These are phyloP conservation scores for Lipomyces spencermartinsiae DNA, from an alignment of 805 yeast species.

Conservation along the genomic window DNA sequence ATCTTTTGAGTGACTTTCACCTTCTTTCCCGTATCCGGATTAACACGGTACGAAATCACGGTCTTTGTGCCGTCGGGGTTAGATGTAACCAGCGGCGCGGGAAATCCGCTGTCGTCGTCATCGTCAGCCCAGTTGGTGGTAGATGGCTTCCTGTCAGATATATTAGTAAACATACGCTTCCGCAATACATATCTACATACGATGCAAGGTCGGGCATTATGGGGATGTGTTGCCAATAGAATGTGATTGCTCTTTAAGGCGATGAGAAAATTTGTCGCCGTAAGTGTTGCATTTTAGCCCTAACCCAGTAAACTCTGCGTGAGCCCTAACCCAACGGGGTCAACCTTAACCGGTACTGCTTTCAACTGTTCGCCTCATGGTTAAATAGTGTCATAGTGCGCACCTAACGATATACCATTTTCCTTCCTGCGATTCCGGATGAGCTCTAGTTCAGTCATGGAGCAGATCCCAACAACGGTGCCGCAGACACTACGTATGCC, in stretches of 20 bases:
- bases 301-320: neutral
- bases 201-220: slow-evolving; percentile 35
- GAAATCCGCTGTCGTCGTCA: slow-evolving; percentile 50
- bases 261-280: neutral
- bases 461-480: neutral
- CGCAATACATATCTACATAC: slow-evolving; percentile 17
- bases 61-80: slow-evolving; percentile 92
- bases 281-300: neutral
- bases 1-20: slow-evolving; percentile 87
- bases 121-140: slow-evolving; percentile 69
- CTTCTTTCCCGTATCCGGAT: slow-evolving; percentile 79
- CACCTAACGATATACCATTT: neutral
- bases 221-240: neutral
- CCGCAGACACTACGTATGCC: neutral
- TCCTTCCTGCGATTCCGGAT: neutral
- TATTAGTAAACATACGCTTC: neutral
- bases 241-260: neutral
- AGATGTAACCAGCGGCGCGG: slow-evolving; percentile 73
- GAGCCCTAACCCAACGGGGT: too few species aligned
- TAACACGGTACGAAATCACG: slow-evolving; percentile 69
- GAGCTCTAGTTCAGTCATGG: neutral
- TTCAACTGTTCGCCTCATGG: too few species aligned
- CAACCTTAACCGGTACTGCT: too few species aligned
- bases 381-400: too few species aligned
- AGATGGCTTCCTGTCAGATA: slow-evolving; percentile 24